phyloP scores from a whole-genome alignment of 2,329 filamentous ascomycete genomes.

The Fusarium illudens region DNA sequence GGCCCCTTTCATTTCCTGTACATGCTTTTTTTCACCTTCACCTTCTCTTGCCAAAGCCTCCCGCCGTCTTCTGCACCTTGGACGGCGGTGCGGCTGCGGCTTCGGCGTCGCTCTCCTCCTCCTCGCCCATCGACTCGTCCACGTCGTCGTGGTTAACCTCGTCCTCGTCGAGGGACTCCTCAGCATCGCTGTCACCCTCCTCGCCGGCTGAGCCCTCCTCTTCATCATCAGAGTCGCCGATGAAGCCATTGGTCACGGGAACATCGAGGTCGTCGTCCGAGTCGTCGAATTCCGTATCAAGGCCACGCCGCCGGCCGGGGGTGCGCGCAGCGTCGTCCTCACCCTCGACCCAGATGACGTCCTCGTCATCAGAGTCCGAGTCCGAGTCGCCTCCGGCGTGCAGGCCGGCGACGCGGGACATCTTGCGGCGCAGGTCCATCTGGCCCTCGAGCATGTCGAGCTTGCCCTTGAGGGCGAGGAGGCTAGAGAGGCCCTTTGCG shows the following conservation, averaged over 20 bases:
- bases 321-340: slow-evolving; percentile 74
- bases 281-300: slow-evolving; percentile 54
- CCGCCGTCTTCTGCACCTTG: slow-evolving; percentile 49
- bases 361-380: slow-evolving; percentile 67
- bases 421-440: slow-evolving; percentile 78
- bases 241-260: slow-evolving; percentile 61
- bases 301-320: slow-evolving; percentile 46
- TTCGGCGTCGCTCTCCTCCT: slow-evolving; percentile 62
- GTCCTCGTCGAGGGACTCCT: slow-evolving; percentile 64
- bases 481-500: slow-evolving; percentile 79
- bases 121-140: slow-evolving; percentile 63
- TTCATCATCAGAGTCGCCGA: slow-evolving; percentile 69
- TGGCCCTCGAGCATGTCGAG: slow-evolving; percentile 94
- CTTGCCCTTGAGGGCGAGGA: slow-evolving; percentile 92
- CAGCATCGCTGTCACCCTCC: slow-evolving; percentile 53
- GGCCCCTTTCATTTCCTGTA: slow-evolving; percentile 13
- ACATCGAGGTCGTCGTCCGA: slow-evolving; percentile 66
- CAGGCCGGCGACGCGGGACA: slow-evolving; percentile 59
- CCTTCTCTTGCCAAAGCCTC: slow-evolving; percentile 34
- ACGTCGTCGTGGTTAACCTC: slow-evolving; percentile 68
- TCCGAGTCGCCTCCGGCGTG: slow-evolving; percentile 59
- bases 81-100: slow-evolving; percentile 53
- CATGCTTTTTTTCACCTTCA: slow-evolving; percentile 30
- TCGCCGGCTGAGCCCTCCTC: slow-evolving; percentile 58
- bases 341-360: slow-evolving; percentile 89